Evolutionary conservation across 768 basidiomycete species (phyloP).

Genomic region (Cyclocybe cylindracea): DNA sequence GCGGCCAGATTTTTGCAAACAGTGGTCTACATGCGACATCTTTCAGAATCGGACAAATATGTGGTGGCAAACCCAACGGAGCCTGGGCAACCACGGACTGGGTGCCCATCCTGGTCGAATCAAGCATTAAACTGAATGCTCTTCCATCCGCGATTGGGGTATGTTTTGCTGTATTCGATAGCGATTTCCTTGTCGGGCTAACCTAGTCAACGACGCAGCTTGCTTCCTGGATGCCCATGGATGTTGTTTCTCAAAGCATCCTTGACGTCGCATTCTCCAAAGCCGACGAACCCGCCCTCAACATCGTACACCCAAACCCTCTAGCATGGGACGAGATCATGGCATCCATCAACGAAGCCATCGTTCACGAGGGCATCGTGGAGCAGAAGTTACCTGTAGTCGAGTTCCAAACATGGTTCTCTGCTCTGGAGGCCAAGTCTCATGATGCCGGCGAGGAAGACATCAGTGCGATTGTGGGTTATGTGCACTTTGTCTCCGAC

Average conservation of each 20-base stretch:
- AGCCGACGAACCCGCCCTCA: constrained; percentile 20
- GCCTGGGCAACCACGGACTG: constrained; percentile 41
- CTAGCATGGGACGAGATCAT: constrained; percentile 29
- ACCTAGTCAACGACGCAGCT: constrained; percentile 17
- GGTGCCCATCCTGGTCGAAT: constrained; percentile 40
- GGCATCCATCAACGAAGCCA: constrained; percentile 15
- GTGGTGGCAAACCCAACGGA: constrained; percentile 33
- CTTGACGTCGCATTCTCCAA: constrained; percentile 27
- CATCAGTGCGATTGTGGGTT: constrained; percentile 16
- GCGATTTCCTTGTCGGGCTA: not conserved
- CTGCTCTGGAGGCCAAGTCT: constrained; percentile 11
- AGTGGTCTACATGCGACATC: constrained; percentile 31
- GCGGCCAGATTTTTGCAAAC: constrained; percentile 25
- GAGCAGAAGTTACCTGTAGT: constrained; percentile 12
- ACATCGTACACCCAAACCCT: constrained; percentile 37
- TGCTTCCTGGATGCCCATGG: constrained; percentile 35
- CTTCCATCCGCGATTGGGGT: constrained; percentile 30
- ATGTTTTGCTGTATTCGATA: constrained; percentile 1
- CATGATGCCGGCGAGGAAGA: constrained; percentile 5
- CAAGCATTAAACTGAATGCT: constrained; percentile 27
- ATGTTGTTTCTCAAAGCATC: constrained; percentile 26
- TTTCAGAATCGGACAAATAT: constrained; percentile 38
- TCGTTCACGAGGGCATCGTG: constrained; percentile 14
- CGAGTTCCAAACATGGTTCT: constrained; percentile 18
- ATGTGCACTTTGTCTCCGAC: not conserved